Evolutionary conservation across 2,329 filamentous ascomycete genomes (phyloP), one percentile per base, ranked within the genome.

Genomic region (Periconia sp.): DNA sequence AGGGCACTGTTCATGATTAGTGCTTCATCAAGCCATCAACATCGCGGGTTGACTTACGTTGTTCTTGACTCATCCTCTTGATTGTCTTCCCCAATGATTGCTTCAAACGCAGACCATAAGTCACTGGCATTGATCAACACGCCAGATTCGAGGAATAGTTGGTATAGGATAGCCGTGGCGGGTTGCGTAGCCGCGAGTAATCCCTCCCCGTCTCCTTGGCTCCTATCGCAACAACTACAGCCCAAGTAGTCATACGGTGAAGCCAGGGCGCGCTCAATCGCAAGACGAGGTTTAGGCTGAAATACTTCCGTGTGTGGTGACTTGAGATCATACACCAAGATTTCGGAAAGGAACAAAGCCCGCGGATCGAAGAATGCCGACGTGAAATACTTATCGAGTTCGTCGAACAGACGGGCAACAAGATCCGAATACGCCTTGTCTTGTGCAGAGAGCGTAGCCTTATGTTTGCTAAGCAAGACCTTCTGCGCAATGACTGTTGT

Each of bases 401-500:
- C 62, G 15, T 80, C 75, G 11, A 81, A 77, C 19, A 88, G 75
- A 1, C 72, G 69, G 58, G 88, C 83, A 5, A 92, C 79, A 11
- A 90, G 73, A 20, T 78, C 75, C 15, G 89, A 91, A 67, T 91
- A 91, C 6, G 82, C 81, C 58, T 83, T 85, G 73, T 93, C 90
- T 60, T 88, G 81, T 43, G 86, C 81, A 0, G 88, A 89, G 27
- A 93, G 79, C 3, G 83, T 79, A 1, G 89, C 85, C 60, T 87
- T 86, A 68, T 92, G 87, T 58, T 85, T 88, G 73, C 88, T 91
- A 41, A 94, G 79, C 65, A 92, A 87, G 17, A 94, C 89, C 68
- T 90, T 89, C 66, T 93, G 89, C 15, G 89, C 89, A 47, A 93
- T 85, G 31, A 93, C 85, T 0, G 90, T 93, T 1, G 90, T 91